phyloP scores from a whole-genome alignment of 495 filamentous ascomycete species.

The Annulohypoxylon stygium region DNA sequence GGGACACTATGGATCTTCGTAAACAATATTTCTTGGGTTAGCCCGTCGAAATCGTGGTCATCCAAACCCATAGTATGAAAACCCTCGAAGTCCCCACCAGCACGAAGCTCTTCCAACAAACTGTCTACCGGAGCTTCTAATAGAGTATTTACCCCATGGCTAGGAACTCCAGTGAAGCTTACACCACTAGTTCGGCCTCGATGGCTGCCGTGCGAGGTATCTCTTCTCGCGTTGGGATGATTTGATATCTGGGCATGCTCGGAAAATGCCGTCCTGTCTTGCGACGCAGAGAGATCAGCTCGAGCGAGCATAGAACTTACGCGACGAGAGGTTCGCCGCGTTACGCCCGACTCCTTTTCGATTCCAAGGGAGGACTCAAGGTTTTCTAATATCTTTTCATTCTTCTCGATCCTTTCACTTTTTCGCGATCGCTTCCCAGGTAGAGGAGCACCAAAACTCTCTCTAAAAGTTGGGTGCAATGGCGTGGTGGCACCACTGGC shows the following conservation, averaged over 20 bases:
- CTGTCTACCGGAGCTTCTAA: constrained; percentile 77
- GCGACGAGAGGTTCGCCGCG: constrained; percentile 80
- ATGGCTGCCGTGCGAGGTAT: constrained; percentile 80
- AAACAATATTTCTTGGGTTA: constrained; percentile 80
- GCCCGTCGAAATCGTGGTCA: constrained; percentile 74
- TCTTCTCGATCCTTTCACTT: constrained; percentile 57
- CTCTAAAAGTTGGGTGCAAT: constrained; percentile 65
- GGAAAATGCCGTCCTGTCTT: constrained; percentile 79
- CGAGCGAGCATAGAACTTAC: constrained; percentile 95
- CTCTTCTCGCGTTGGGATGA: constrained; percentile 66
- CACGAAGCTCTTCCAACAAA: constrained; percentile 75
- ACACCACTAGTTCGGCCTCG: constrained; percentile 72
- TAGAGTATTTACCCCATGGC: constrained; percentile 64
- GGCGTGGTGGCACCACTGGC: constrained; percentile 86
- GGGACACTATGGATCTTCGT: constrained; percentile 78
- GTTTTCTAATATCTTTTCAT: constrained; percentile 69
- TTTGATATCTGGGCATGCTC: constrained; percentile 70
- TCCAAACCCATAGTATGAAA: constrained; percentile 78
- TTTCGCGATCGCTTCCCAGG: constrained; percentile 61
- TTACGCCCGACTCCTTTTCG: constrained; percentile 69
- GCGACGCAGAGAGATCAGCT: constrained; percentile 83
- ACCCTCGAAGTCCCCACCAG: constrained; percentile 72
- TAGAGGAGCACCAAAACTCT: constrained; percentile 62
- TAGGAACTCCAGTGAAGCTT: constrained; percentile 55
- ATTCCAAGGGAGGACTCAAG: constrained; percentile 78